phyloP scores from a whole-genome alignment of 176 grass and related monocot genomes.

The Juncus effusus region DNA sequence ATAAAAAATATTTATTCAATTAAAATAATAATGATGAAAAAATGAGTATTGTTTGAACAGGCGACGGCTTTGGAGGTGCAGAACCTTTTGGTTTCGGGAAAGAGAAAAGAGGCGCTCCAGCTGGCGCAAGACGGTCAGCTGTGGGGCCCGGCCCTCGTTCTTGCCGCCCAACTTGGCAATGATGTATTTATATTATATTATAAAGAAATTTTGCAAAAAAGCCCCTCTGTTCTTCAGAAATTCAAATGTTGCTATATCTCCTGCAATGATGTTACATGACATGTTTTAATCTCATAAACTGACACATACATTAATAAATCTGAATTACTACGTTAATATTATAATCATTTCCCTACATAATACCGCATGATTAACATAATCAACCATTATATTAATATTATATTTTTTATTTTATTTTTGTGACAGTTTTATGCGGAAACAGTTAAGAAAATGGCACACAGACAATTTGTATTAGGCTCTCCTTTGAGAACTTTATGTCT shows the following conservation, averaged over 20 bases:
- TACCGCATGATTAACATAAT: neutral
- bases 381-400: conserved; percentile 21
- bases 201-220: neutral
- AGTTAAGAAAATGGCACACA: conserved; percentile 95
- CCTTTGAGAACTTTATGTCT: conserved; percentile 91
- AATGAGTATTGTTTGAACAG: conserved; percentile 37
- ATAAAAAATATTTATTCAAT: conserved; percentile 11
- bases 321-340: too few relatives aligned
- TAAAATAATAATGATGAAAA: conserved; percentile 25
- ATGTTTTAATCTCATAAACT: too few relatives aligned
- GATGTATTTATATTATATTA: conserved; percentile 45
- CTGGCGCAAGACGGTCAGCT: conserved; percentile 90
- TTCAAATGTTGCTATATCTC: neutral
- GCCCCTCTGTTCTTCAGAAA: neutral
- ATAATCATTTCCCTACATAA: neutral
- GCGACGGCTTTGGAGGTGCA: conserved; percentile 82
- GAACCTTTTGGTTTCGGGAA: conserved; percentile 91
- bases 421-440: conserved; percentile 90
- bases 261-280: too few relatives aligned
- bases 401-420: conserved; percentile 13
- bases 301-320: too few relatives aligned
- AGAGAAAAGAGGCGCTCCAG: conserved; percentile 86
- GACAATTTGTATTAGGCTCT: conserved; percentile 74
- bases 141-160: conserved; percentile 93
- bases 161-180: conserved; percentile 88